Conservation (phyloP, 495 filamentous ascomycete genomes). For the Penicillium roqueforti region DNA sequence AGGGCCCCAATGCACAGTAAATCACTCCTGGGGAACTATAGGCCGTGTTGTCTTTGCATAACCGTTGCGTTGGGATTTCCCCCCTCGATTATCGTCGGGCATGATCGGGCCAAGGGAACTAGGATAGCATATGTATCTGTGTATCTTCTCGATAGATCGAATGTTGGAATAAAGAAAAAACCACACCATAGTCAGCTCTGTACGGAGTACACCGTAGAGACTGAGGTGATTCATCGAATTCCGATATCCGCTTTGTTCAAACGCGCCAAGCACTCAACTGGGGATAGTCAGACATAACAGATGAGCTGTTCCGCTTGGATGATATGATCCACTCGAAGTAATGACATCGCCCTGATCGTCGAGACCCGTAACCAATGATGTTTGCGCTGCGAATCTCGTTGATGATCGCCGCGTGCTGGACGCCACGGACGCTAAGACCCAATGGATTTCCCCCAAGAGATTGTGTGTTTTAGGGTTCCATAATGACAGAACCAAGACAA, state of each 20-base stretch:
- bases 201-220: too few relatives aligned
- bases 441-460: background rate
- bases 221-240: conserved; percentile 20
- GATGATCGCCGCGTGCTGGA: conserved; percentile 21
- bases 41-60: background rate
- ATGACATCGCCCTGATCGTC: conserved; percentile 17
- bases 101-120: background rate
- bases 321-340: conserved; percentile 20
- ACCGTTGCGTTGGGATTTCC: background rate
- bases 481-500: background rate
- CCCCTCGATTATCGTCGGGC: background rate
- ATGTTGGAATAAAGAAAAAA: background rate
- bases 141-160: background rate
- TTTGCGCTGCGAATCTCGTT: conserved; percentile 15
- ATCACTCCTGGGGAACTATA: conserved; percentile 1
- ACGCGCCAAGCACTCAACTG: conserved; percentile 23
- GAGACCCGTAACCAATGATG: conserved; percentile 12
- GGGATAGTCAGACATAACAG: conserved; percentile 18
- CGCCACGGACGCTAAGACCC: conserved; percentile 9
- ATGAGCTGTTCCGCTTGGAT: conserved; percentile 13
- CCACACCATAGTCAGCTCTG: too few relatives aligned
- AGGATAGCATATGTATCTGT: background rate
- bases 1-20: background rate
- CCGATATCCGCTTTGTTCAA: conserved; percentile 10
- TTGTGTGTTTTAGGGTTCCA: background rate